A percentile compares a stretch with the other conserved stretches of the same genome.
Evolutionary conservation across 202 grass and related monocot species (phyloP).

Genomic region (Sporobolus alterniflorus): DNA sequence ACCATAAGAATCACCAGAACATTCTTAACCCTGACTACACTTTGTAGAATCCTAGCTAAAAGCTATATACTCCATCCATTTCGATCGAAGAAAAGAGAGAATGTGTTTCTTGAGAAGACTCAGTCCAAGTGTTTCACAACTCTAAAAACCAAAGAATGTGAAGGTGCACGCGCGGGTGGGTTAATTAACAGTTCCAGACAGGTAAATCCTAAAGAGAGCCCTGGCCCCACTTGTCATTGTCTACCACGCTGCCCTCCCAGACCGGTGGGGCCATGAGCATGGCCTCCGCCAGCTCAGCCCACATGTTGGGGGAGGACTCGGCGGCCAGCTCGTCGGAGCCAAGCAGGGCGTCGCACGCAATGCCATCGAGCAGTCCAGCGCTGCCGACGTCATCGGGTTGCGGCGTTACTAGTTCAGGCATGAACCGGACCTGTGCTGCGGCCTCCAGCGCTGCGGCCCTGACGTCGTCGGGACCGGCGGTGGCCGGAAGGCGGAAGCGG

Average conservation of each 20-base stretch:
- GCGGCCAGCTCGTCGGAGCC: slow-evolving; percentile 43
- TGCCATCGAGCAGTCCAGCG: neutral
- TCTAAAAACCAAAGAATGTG: slow-evolving; percentile 5
- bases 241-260: slow-evolving; percentile 42
- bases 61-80: too few species aligned
- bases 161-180: too few species aligned
- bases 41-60: too few species aligned
- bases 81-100: too few species aligned
- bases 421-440: slow-evolving; percentile 51
- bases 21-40: neutral
- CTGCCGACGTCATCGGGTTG: neutral
- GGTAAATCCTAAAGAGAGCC: slow-evolving; percentile 66
- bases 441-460: slow-evolving; percentile 87
- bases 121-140: too few species aligned
- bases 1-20: neutral
- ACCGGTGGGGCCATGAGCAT: slow-evolving; percentile 88
- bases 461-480: slow-evolving; percentile 75
- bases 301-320: slow-evolving; percentile 63
- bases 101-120: too few species aligned
- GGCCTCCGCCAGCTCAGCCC: slow-evolving; percentile 90
- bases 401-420: slow-evolving; percentile 38
- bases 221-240: slow-evolving; percentile 76
- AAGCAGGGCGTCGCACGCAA: slow-evolving; percentile 25
- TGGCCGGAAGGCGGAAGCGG: slow-evolving; percentile 67
- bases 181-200: slow-evolving; percentile 34